Evolutionary conservation across 2,329 filamentous ascomycete species (phyloP), one percentile per base, ranked within the genome.

Genomic region (Hymenoscyphus occultus): DNA sequence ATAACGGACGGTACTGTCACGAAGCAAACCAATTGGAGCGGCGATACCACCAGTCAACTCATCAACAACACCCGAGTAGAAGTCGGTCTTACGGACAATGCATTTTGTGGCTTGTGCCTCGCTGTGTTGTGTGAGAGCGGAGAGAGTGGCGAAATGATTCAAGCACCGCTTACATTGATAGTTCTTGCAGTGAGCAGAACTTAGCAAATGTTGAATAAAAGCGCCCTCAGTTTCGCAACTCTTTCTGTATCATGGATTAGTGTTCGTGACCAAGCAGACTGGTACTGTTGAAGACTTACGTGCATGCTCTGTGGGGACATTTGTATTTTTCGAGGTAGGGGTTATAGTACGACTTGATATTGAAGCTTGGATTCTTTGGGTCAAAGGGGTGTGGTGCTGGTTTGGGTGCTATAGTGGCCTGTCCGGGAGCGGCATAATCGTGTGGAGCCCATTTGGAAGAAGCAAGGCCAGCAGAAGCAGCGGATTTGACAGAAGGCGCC

Each of bases 111-210:
- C 74, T 60, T 76, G 77, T 0, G 78, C 76, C 70, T 85, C 82
- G 28, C 77, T 78, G 66, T 86, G 84, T 45, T 77, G 75, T 3
- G 80, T 77, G 54, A 84, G 78, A 1, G 79, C 76, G 13, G 76
- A 69, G 31, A 80, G 71, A 1, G 76, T 75, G 10, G 73, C 73
- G 71, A 83, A 85, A 4, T 67, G 69, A 2, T 70, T 71, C 12
- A 73, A 70, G 67, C 84, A 86, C 54, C 72, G 74, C 0, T 82
- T 81, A 72, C 84, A 86, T 22, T 70, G 68, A 19, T 78, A 65
- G 6, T 70, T 71, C 6, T 72, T 68, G 16, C 69, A 71, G 70
- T 85, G 83, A 1, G 71, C 73, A 0, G 74, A 65, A 1, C 80
- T 80, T 10, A 69, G 73, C 28, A 86, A 77, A 69, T 86, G 84